phyloP scores from a whole-genome alignment of 1,139 yeast species.

The Debaryomycetaceae sp. region DNA sequence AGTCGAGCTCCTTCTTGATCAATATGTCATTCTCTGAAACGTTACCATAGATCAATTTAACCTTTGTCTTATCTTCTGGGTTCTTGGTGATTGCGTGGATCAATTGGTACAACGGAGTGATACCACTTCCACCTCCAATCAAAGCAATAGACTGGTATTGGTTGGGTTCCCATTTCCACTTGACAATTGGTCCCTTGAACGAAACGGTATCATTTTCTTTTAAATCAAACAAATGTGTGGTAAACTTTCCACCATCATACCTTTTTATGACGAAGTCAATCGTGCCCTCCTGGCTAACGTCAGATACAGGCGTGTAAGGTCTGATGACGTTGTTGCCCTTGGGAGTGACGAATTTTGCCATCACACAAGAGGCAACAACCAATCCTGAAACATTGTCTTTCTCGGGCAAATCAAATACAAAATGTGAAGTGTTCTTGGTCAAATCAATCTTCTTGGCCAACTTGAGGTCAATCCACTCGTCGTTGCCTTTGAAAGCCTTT shows the following conservation, averaged over 20 bases:
- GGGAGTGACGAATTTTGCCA: conserved; percentile 77
- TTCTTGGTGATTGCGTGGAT: conserved; percentile 73
- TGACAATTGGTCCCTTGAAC: conserved; percentile 91
- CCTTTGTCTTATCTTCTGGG: conserved; percentile 74
- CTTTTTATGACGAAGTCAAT: conserved; percentile 81
- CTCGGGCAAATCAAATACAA: conserved; percentile 69
- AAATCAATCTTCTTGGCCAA: conserved; percentile 54
- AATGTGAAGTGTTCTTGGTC: conserved; percentile 62
- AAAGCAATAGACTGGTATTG: conserved; percentile 73
- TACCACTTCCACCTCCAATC: conserved; percentile 97
- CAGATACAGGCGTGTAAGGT: conserved; percentile 93
- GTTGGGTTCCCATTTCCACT: conserved; percentile 91
- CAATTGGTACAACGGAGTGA: conserved; percentile 92
- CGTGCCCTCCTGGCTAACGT: conserved; percentile 64
- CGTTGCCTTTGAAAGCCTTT: conserved; percentile 64
- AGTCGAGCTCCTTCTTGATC: conserved; percentile 75
- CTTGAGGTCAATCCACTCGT: conserved; percentile 80
- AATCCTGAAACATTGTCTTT: conserved; percentile 74
- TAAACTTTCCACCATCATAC: conserved; percentile 83
- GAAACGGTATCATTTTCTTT: conserved; percentile 78
- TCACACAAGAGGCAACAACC: conserved; percentile 71
- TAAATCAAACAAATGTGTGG: conserved; percentile 67
- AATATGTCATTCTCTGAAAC: conserved; percentile 75
- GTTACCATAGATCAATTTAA: conserved; percentile 72
- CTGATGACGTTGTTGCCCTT: conserved; percentile 89